phyloP scores from a whole-genome alignment of 768 basidiomycete species.

The Inosperma sp. region DNA sequence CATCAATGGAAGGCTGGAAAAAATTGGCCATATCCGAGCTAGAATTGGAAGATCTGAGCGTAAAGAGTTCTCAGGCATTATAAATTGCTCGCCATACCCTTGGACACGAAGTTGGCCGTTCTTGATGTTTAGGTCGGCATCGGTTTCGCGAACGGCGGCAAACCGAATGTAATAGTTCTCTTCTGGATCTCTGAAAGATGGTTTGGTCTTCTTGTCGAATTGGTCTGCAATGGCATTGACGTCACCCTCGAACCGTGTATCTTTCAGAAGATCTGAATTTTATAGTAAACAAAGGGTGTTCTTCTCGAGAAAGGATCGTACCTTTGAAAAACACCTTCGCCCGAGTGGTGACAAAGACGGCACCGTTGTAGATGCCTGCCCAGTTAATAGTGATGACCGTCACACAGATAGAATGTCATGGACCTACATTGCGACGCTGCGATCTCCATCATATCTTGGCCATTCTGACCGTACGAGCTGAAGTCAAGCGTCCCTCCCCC shows the following conservation, averaged over 20 bases:
- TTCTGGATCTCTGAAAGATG: conserved; percentile 30
- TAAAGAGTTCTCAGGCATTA: no score
- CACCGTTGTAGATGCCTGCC: neutral
- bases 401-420: no score
- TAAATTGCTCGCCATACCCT: conserved; percentile 25
- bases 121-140: conserved; percentile 33
- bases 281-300: neutral
- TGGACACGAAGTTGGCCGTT: conserved; percentile 39
- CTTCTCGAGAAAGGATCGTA: neutral
- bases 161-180: conserved; percentile 40
- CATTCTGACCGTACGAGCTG: conserved; percentile 41
- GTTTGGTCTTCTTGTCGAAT: conserved; percentile 43
- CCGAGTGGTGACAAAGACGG: neutral
- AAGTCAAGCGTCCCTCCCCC: conserved; percentile 53
- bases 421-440: conserved; percentile 14
- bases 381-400: no score
- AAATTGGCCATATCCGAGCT: conserved; percentile 38
- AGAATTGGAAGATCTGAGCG: no score
- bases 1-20: conserved; percentile 42
- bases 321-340: conserved; percentile 3
- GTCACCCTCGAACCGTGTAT: neutral
- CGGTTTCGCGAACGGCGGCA: conserved; percentile 35
- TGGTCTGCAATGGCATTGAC: conserved; percentile 24
- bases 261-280: neutral
- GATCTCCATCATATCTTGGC: conserved; percentile 35